A percentile compares a stretch with the other conserved stretches of the same genome.
Evolutionary conservation across 148 eudicot species (phyloP).

Genomic region (Silene latifolia): DNA sequence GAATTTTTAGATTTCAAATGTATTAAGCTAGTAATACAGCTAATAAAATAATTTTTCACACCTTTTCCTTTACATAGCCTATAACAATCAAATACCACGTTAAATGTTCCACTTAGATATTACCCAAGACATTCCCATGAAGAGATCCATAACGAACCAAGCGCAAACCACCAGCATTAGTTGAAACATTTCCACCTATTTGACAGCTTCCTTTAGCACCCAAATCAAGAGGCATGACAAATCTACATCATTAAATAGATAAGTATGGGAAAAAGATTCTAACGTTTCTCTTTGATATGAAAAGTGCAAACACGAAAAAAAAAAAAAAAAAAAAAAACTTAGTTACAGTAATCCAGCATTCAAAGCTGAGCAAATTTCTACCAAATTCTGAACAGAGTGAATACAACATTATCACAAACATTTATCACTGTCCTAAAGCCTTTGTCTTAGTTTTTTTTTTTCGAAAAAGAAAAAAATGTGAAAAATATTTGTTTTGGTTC

Average conservation of each 20-base stretch:
- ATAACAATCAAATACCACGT: not conserved
- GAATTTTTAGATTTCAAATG: not conserved
- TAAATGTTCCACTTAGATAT: conserved; percentile 22
- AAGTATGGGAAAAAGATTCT: conserved; percentile 6
- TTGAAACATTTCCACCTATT: conserved; percentile 96
- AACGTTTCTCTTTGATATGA: conserved; percentile 5
- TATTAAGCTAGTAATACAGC: not conserved
- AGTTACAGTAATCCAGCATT: not conserved
- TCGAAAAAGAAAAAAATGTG: not conserved
- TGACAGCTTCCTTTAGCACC: conserved; percentile 99
- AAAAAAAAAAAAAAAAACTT: too few species aligned
- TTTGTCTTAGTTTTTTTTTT: not conserved
- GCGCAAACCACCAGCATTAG: conserved; percentile 97
- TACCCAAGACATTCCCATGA: conserved; percentile 94
- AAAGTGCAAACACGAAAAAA: not conserved
- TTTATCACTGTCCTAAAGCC: not conserved
- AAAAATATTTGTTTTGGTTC: not conserved
- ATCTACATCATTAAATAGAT: conserved; percentile 39
- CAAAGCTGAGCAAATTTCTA: not conserved
- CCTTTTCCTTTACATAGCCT: conserved; percentile 7
- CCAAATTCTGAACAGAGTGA: not conserved
- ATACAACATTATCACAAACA: not conserved
- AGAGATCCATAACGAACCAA: conserved; percentile 92
- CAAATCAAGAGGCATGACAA: conserved; percentile 93
- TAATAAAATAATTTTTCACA: not conserved